Percentiles rank a stretch among this genome's conserved stretches.
Conservation (phyloP, 768 basidiomycete genomes). For the Clitopilus hobsonii region DNA sequence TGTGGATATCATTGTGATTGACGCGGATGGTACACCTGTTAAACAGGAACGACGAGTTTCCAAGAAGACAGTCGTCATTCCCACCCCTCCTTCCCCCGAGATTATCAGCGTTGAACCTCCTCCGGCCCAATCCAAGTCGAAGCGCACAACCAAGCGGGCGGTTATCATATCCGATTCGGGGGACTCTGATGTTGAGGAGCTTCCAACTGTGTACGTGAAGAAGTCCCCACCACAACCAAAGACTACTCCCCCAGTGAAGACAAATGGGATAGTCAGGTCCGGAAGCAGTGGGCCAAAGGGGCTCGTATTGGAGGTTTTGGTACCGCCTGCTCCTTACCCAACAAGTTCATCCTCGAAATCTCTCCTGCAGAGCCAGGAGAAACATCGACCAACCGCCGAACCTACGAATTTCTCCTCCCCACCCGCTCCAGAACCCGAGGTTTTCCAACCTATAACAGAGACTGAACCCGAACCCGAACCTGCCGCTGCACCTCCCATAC, state of each 20-base stretch:
- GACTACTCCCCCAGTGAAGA: no score
- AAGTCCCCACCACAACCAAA: slow-evolving; percentile 12
- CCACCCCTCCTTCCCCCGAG: no score
- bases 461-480: slow-evolving; percentile 10
- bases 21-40: slow-evolving; percentile 52
- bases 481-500: slow-evolving; percentile 7
- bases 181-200: slow-evolving; percentile 36
- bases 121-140: background rate
- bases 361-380: no score
- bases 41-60: slow-evolving; percentile 60
- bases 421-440: no score
- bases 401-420: no score
- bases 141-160: slow-evolving; percentile 11
- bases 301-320: slow-evolving; percentile 32
- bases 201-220: no score
- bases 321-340: slow-evolving; percentile 35
- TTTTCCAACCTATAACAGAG: no score
- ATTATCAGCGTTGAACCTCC: background rate
- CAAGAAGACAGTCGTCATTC: slow-evolving; percentile 29
- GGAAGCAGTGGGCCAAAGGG: slow-evolving; percentile 10
- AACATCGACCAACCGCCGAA: slow-evolving; percentile 1
- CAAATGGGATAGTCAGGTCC: no score
- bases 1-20: slow-evolving; percentile 65
- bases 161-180: slow-evolving; percentile 39
- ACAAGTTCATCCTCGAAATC: slow-evolving; percentile 15